Base-by-base conservation (phyloP, 345 rosid species). In the Adansonia digitata region DNA sequence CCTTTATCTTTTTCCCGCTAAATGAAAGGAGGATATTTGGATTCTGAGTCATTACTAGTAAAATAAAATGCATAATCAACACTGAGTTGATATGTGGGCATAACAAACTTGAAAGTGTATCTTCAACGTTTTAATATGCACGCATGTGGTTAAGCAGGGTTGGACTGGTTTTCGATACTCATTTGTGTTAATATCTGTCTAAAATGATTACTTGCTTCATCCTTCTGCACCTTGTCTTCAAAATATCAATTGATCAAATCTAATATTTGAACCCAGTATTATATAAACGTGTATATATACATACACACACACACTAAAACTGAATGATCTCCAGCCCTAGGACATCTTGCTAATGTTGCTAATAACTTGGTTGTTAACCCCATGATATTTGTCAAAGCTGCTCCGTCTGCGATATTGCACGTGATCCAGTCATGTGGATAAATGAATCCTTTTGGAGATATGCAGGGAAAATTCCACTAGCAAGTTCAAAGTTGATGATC, bases 281-380 rank as follows among this genome's bases (percentile, higher is more conserved):
- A n/a, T n/a, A n/a, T n/a, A n/a, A n/a, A n/a, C n/a, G n/a, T n/a
- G n/a, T n/a, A n/a, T n/a, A n/a, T n/a, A n/a, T n/a, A n/a, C n/a
- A n/a, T n/a, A n/a, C n/a, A n/a, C n/a, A n/a, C n/a, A n/a, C n/a
- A n/a, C n/a, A n/a, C n/a, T n/a, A n/a, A n/a, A n/a, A n/a, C n/a
- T n/a, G n/a, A n/a, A n/a, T n/a, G n/a, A n/a, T n/a, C n/a, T n/a
- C n/a, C n/a, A n/a, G n/a, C n/a, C 43, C 65, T 51, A 40, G 6
- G 35, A 31, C 39, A 34, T 74, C 66, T 59, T 31, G 26, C 29
- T 20, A 63, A 34, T 45, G 26, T 48, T 37, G 29, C 63, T 14
- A 24, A 53, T 62, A 46, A 77, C 48, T 40, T 43, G 59, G 76
- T 74, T n/a, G 51, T 69, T 68, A 73, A 74, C 77, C 22, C 59